Conservation (phyloP, 2,329 filamentous ascomycete genomes). For the Hypoxylon sp. region DNA sequence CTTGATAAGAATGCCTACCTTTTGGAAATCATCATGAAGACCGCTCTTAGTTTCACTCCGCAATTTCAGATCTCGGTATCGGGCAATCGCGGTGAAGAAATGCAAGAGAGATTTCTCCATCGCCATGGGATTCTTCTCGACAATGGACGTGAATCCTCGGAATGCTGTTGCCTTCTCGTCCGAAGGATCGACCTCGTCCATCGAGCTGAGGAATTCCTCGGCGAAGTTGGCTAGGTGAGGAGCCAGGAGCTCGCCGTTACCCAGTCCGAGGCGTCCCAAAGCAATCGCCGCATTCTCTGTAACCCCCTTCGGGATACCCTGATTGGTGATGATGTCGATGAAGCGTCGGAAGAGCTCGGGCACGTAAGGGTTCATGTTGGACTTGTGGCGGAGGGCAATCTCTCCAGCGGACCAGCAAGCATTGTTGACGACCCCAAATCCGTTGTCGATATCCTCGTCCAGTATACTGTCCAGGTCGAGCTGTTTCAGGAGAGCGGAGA, state of each 20-base stretch:
- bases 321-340: slow-evolving; percentile 83
- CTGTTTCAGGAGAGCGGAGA: slow-evolving; percentile 86
- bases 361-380: slow-evolving; percentile 78
- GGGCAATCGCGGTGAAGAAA: slow-evolving; percentile 85
- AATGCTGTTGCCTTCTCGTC: slow-evolving; percentile 96
- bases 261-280: slow-evolving; percentile 83
- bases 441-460: slow-evolving; percentile 82
- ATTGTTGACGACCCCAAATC: slow-evolving; percentile 95
- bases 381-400: slow-evolving; percentile 81
- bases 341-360: slow-evolving; percentile 79
- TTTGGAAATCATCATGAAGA: slow-evolving; percentile 76
- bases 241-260: slow-evolving; percentile 78
- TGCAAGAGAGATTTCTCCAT: slow-evolving; percentile 86
- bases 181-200: slow-evolving; percentile 84
- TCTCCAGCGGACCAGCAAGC: slow-evolving; percentile 97
- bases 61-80: slow-evolving; percentile 72
- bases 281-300: slow-evolving; percentile 95
- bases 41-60: slow-evolving; percentile 69
- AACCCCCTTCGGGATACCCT: slow-evolving; percentile 83
- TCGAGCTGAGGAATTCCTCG: slow-evolving; percentile 79
- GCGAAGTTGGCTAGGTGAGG: slow-evolving; percentile 83
- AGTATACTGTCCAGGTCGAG: slow-evolving; percentile 80
- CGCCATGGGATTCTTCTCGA: slow-evolving; percentile 85
- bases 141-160: slow-evolving; percentile 85
- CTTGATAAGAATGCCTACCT: slow-evolving; percentile 59